phyloP scores from a whole-genome alignment of 768 basidiomycete species.

The Pleurotus tuber-regium region DNA sequence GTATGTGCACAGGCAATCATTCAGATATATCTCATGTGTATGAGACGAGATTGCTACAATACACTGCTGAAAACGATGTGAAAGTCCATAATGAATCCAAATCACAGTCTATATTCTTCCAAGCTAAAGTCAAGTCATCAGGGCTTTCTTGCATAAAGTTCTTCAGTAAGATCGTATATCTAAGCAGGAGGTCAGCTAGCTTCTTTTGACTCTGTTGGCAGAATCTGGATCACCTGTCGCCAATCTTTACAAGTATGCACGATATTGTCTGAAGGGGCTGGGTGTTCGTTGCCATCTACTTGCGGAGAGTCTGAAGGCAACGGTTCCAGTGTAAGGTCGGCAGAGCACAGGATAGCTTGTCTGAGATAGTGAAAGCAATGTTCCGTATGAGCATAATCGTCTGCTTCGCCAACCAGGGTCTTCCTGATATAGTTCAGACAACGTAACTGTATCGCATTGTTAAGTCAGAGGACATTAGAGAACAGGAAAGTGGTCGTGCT shows the following conservation, averaged over 20 bases:
- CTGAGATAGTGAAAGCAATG: conserved; percentile 40
- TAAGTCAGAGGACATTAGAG: neutral
- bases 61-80: too few species aligned
- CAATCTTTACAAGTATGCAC: conserved; percentile 13
- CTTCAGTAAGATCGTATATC: neutral
- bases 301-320: conserved; percentile 21
- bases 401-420: conserved; percentile 18
- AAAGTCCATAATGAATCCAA: too few species aligned
- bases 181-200: too few species aligned
- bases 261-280: neutral
- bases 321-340: conserved; percentile 35
- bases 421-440: conserved; percentile 34
- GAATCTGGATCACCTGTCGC: conserved; percentile 5
- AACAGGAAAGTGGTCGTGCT: too few species aligned
- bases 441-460: conserved; percentile 26
- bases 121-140: too few species aligned
- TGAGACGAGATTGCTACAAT: too few species aligned
- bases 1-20: too few species aligned
- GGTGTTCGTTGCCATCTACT: neutral
- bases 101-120: too few species aligned
- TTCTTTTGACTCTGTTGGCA: neutral
- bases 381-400: conserved; percentile 25
- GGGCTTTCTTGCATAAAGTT: neutral
- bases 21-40: too few species aligned
- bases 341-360: conserved; percentile 33